phyloP scores from a whole-genome alignment of 2,329 filamentous ascomycete species.

The Fusarium sp. region DNA sequence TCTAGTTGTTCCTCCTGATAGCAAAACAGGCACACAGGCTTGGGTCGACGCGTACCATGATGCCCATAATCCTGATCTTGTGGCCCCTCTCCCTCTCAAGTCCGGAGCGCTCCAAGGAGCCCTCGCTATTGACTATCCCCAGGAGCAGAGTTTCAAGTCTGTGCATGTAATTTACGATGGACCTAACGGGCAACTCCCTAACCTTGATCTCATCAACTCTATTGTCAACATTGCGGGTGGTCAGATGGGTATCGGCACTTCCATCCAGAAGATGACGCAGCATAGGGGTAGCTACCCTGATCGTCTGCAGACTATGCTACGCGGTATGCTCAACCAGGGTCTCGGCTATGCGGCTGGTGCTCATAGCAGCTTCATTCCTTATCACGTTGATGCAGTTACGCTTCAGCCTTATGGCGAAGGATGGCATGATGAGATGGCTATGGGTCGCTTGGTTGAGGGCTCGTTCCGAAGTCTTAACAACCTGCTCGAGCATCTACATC shows the following conservation, averaged over 20 bases:
- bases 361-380: slow-evolving; percentile 96
- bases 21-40: slow-evolving; percentile 89
- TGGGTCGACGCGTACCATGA: slow-evolving; percentile 99
- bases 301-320: slow-evolving; percentile 87
- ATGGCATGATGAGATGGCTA: slow-evolving; percentile 97
- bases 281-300: slow-evolving; percentile 83
- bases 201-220: slow-evolving; percentile 95
- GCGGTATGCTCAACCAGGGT: slow-evolving; percentile 93
- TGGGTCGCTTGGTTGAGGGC: slow-evolving; percentile 90
- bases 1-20: slow-evolving; percentile 88
- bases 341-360: slow-evolving; percentile 90
- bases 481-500: slow-evolving; percentile 93
- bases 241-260: slow-evolving; percentile 90
- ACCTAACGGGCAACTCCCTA: slow-evolving; percentile 94
- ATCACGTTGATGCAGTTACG: slow-evolving; percentile 96
- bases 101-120: slow-evolving; percentile 94
- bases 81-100: slow-evolving; percentile 86
- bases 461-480: slow-evolving; percentile 96
- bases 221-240: slow-evolving; percentile 87
- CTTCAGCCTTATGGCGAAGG: slow-evolving; percentile 90
- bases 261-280: slow-evolving; percentile 89
- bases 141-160: slow-evolving; percentile 85
- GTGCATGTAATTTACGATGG: slow-evolving; percentile 95
- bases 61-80: slow-evolving; percentile 77
- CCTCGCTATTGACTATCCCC: slow-evolving; percentile 92